These are phyloP conservation scores for Tolypocladium sp. DNA, from an alignment of 2,329 filamentous ascomycete genomes.

Conservation along the genomic window DNA sequence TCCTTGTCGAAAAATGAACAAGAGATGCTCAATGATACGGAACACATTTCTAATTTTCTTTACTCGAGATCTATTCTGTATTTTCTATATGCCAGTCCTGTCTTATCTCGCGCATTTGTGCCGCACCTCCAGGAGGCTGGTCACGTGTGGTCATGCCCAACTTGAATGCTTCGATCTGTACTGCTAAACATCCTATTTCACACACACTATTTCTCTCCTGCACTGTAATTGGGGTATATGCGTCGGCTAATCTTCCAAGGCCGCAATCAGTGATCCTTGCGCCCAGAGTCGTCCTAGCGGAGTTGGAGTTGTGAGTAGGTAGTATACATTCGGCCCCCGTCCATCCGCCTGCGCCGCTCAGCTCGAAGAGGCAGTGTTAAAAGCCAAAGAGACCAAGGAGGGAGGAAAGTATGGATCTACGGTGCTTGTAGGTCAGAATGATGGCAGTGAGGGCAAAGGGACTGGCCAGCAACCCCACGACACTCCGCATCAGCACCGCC, in stretches of 20 bases:
- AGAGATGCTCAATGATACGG: not conserved
- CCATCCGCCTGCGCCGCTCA: not conserved
- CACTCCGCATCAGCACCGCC: conserved; percentile 40
- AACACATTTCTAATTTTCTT: not conserved
- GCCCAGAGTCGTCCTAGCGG: not conserved
- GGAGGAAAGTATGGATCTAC: conserved; percentile 9
- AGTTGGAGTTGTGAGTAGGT: not conserved
- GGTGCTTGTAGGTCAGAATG: conserved; percentile 16
- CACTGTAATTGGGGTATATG: not conserved
- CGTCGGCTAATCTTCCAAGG: too few species aligned
- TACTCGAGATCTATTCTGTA: not conserved
- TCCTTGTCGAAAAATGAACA: not conserved
- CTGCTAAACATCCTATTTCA: not conserved
- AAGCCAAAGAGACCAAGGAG: not conserved
- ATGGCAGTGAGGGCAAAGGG: conserved; percentile 17
- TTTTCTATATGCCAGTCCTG: not conserved
- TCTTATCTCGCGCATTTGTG: not conserved
- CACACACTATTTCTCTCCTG: not conserved
- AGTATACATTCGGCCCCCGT: not conserved
- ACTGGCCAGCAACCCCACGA: conserved; percentile 26
- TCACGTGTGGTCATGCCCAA: not conserved
- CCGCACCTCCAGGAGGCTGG: not conserved
- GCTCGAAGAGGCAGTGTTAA: not conserved
- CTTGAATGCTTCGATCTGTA: not conserved
- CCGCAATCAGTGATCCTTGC: not conserved